Evolutionary conservation across 805 yeast species (phyloP).

Genomic region (Candida quercuum): DNA sequence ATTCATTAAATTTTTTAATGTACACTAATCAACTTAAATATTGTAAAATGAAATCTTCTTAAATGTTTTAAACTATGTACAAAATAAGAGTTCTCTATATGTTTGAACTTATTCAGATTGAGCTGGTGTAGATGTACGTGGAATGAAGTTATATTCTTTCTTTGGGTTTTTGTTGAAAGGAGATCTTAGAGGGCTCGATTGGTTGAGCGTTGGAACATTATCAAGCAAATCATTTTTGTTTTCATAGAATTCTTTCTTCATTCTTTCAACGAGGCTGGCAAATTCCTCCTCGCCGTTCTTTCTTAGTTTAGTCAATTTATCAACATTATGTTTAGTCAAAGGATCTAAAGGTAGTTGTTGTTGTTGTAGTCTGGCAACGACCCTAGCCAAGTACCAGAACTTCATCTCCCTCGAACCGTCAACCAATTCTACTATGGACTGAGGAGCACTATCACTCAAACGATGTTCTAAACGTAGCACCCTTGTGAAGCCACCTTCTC

Average conservation of each 20-base stretch:
- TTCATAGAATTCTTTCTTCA: constrained; percentile 41
- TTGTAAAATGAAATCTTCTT: not conserved
- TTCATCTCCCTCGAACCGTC: constrained; percentile 69
- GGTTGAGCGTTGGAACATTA: constrained; percentile 15
- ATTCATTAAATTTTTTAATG: not conserved
- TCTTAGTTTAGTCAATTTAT: constrained; percentile 41
- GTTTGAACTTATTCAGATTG: no score
- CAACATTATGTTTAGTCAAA: constrained; percentile 52
- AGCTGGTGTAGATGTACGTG: constrained; percentile 14
- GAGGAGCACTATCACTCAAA: constrained; percentile 85
- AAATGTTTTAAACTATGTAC: not conserved
- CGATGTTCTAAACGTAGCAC: constrained; percentile 80
- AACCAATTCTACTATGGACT: constrained; percentile 81
- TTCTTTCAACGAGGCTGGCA: constrained; percentile 53
- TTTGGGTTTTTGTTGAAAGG: constrained; percentile 18
- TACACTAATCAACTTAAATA: not conserved
- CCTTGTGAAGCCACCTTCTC: constrained; percentile 84
- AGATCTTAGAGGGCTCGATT: constrained; percentile 9
- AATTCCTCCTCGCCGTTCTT: constrained; percentile 50
- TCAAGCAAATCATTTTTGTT: constrained; percentile 9
- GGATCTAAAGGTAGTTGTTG: constrained; percentile 50
- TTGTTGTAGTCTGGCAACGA: constrained; percentile 72
- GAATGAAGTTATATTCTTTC: constrained; percentile 14
- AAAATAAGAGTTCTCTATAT: not conserved
- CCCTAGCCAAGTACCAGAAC: constrained; percentile 72